Conservation (phyloP, 1,139 yeast genomes). For the Chernovozyma aurita region DNA sequence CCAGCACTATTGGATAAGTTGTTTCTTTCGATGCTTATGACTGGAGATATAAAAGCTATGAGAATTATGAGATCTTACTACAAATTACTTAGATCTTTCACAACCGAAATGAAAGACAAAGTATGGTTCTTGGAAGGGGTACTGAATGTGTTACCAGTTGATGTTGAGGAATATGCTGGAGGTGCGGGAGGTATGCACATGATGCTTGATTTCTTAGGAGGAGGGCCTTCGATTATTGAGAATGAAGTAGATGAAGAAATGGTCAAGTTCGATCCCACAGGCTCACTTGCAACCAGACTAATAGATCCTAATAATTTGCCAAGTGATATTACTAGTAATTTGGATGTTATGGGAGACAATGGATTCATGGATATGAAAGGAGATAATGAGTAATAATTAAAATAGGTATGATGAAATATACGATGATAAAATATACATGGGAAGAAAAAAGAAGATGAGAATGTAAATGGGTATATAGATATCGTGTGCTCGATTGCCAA, state of each 20-base stretch:
- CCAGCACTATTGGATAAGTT: constrained; percentile 86
- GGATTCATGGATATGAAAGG: constrained; percentile 32
- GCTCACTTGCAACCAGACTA: constrained; percentile 37
- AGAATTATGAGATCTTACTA: constrained; percentile 86
- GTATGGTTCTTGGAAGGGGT: constrained; percentile 97
- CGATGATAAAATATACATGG: too few species aligned
- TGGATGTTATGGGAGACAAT: constrained; percentile 45
- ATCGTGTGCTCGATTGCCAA: too few species aligned
- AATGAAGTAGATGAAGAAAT: constrained; percentile 42
- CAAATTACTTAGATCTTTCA: constrained; percentile 71
- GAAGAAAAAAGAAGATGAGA: too few species aligned
- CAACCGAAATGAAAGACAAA: constrained; percentile 80
- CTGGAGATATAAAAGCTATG: constrained; percentile 84
- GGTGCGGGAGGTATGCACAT: constrained; percentile 85
- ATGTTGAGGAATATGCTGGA: constrained; percentile 79
- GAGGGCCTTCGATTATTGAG: constrained; percentile 52
- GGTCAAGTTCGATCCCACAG: constrained; percentile 41
- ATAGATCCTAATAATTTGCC: constrained; percentile 54
- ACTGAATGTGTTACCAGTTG: constrained; percentile 75
- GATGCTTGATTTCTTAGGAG: constrained; percentile 84
- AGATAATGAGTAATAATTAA: neutral
- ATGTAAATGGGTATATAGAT: too few species aligned
- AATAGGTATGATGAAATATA: neutral
- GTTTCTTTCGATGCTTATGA: constrained; percentile 69
- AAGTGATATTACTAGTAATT: constrained; percentile 47